Conservation (phyloP, 257 asterid species). For the Jaltomata sinuosa region DNA sequence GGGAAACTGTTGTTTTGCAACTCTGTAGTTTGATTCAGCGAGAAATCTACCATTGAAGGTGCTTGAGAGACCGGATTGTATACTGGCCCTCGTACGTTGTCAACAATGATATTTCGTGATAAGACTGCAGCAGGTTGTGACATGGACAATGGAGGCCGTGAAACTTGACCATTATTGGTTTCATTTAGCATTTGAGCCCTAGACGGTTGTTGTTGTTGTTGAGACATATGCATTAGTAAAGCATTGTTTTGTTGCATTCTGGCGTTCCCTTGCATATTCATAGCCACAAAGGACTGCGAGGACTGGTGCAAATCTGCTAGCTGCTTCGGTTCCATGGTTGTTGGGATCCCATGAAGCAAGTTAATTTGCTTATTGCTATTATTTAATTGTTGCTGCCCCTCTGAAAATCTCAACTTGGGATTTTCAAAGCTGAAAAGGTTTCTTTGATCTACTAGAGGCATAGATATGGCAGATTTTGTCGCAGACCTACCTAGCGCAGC, state of each 20-base stretch:
- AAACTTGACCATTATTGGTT: slow-evolving; percentile 22
- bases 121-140: slow-evolving; percentile 31
- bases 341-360: slow-evolving; percentile 84
- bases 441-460: slow-evolving; percentile 54
- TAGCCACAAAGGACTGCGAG: slow-evolving; percentile 37
- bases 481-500: slow-evolving; percentile 50
- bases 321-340: slow-evolving; percentile 85
- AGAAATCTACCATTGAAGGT: slow-evolving; percentile 40
- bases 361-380: slow-evolving; percentile 39
- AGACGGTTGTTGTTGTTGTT: slow-evolving; percentile 39
- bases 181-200: slow-evolving; percentile 39
- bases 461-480: slow-evolving; percentile 33
- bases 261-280: slow-evolving; percentile 40
- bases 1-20: slow-evolving; percentile 28
- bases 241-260: slow-evolving; percentile 30
- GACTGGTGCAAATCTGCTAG: slow-evolving; percentile 62
- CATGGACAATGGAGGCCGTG: slow-evolving; percentile 21
- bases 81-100: slow-evolving; percentile 20
- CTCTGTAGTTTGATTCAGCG: slow-evolving; percentile 31
- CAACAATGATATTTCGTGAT: slow-evolving; percentile 28
- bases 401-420: slow-evolving; percentile 42
- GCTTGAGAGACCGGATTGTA: slow-evolving; percentile 31
- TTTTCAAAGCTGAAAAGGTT: slow-evolving; percentile 62
- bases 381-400: slow-evolving; percentile 39
- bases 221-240: slow-evolving; percentile 40